Evolutionary conservation across 768 basidiomycete species (phyloP), one percentile per base, ranked within the genome.

Genomic region (Hygrophorus russula): DNA sequence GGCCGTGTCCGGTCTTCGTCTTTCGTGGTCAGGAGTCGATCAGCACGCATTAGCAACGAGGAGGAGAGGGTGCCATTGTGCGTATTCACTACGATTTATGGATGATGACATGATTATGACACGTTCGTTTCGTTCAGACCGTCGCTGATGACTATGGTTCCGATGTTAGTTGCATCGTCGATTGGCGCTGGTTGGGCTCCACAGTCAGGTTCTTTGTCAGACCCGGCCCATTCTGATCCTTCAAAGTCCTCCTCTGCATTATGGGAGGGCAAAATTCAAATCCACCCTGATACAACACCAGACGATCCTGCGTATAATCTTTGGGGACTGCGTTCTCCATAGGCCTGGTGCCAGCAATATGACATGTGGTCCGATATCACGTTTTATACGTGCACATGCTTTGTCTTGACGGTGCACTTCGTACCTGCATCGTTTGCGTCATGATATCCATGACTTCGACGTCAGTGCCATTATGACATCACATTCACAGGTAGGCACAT

Each of bases 1-100:
- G 93, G 80, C n/a, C 82, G 93, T 46, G 61, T 91, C 36, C 78
- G 87, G 29, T 81, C 84, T 4, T 90, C 88, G 1, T 83, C 82
- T 3, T 85, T 92, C 53, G 87, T 93, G 32, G 68, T 76, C 56
- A 88, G 85, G 68, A 86, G 82, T 48, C 76, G 89, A 33, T 69
- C 70, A 4, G 73, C 74, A n/a, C 71, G 73, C 43, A 58, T 72
- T 18, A 72, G 64, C 32, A 65, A 76, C 19, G 66, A 71, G 15
- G 68, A 71, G 39, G 62, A 67, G 20, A 65, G 66, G 45, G 53
- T 80, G 65, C 71, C 56, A 55, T 73, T 79, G 58, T 62, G 51
- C 33, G 59, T 53, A 9, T 10, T 48, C 15, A 34, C 32, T 36
- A 5, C 50, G 45, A 34, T 6, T 15, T 47, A n/a, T n/a, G n/a